Evolutionary conservation across 2,329 filamentous ascomycete species (phyloP).

Genomic region (Zelopaecilomyces penicillatus): DNA sequence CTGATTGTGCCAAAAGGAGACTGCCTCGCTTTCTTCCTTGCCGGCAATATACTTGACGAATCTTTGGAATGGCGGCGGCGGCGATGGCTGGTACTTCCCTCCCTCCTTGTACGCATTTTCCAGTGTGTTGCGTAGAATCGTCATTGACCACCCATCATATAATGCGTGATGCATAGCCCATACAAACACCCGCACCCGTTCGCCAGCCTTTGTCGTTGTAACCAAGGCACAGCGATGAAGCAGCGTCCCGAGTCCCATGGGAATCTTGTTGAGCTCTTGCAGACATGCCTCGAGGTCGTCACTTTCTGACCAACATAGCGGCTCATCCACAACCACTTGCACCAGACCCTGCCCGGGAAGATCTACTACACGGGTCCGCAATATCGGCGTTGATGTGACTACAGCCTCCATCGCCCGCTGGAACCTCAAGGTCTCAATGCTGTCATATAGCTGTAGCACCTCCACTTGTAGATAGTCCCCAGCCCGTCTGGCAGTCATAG

Average conservation of each 20-base stretch:
- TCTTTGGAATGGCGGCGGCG: constrained; percentile 10
- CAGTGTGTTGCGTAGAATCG: constrained; percentile 18
- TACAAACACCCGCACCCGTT: constrained; percentile 13
- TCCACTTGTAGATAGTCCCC: constrained; percentile 12
- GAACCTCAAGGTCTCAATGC: constrained; percentile 8
- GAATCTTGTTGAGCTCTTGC: background rate
- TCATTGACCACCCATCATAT: constrained; percentile 46
- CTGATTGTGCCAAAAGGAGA: constrained; percentile 33
- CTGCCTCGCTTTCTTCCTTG: constrained; percentile 12
- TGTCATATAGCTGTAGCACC: constrained; percentile 8
- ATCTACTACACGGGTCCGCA: constrained; percentile 11
- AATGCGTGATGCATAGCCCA: constrained; percentile 31
- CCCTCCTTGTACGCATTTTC: constrained; percentile 10
- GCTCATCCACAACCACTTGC: constrained; percentile 9
- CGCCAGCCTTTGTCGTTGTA: background rate
- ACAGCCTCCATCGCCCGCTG: constrained; percentile 11
- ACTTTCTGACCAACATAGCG: constrained; percentile 1
- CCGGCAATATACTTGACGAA: constrained; percentile 36
- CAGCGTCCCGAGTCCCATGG: constrained; percentile 11
- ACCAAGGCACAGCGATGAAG: constrained; percentile 10
- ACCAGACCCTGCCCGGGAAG: constrained; percentile 10
- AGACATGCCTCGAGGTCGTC: constrained; percentile 9
- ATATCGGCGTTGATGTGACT: constrained; percentile 9
- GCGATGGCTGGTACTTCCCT: constrained; percentile 16
- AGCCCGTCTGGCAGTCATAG: constrained; percentile 8